Evolutionary conservation across 2,329 filamentous ascomycete species (phyloP).

Genomic region (Neofusicoccum sp.): DNA sequence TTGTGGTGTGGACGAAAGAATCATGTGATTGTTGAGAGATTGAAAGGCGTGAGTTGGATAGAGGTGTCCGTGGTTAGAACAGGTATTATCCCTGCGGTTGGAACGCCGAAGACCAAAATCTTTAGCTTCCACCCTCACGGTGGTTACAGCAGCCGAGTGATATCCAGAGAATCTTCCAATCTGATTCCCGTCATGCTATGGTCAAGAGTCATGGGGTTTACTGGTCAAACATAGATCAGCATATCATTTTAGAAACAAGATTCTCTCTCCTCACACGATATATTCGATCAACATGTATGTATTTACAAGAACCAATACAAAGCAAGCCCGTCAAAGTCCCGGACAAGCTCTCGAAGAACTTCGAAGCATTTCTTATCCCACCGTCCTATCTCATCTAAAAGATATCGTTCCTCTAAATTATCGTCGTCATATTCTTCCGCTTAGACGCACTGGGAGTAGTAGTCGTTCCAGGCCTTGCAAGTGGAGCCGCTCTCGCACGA

Average conservation of each 20-base stretch:
- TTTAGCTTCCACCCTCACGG: no score
- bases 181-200: no score
- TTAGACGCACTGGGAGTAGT: constrained; percentile 44
- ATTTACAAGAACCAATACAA: background rate
- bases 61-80: no score
- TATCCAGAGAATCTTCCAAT: no score
- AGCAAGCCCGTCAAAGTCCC: background rate
- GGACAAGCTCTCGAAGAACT: background rate
- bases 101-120: no score
- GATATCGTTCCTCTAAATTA: background rate
- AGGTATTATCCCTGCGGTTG: no score
- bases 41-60: no score
- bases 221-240: no score
- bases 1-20: no score
- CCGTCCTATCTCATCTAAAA: background rate
- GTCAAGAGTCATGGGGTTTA: no score
- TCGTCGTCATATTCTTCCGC: background rate
- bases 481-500: constrained; percentile 37
- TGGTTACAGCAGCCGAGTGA: no score
- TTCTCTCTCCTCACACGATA: background rate
- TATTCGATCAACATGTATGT: background rate
- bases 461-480: constrained; percentile 41
- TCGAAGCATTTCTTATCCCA: background rate
- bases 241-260: background rate
- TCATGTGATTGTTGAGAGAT: no score